Percentiles rank a stretch among this genome's conserved stretches.
Evolutionary conservation across 2,329 filamentous ascomycete genomes (phyloP).

Genomic region (Colletotrichum tropicale): DNA sequence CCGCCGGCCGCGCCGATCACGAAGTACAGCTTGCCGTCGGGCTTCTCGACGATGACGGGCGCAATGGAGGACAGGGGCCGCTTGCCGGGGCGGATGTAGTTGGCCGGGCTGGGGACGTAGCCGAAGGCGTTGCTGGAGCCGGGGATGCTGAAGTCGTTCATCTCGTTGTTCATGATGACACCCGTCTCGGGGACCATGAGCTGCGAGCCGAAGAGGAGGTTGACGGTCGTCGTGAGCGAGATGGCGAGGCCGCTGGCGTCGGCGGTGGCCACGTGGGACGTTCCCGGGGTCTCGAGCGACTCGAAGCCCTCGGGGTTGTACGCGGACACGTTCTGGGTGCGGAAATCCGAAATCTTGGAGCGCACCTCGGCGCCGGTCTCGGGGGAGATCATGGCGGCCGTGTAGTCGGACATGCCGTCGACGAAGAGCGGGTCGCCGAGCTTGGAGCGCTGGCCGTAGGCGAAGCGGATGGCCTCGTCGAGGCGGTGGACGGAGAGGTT

Average conservation of each 20-base stretch:
- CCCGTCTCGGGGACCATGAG: constrained; percentile 83
- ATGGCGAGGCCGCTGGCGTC: constrained; percentile 76
- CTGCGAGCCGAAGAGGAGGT: constrained; percentile 78
- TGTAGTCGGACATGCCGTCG: constrained; percentile 60
- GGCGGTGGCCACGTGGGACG: constrained; percentile 69
- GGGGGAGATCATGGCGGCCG: constrained; percentile 69
- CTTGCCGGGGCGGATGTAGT: constrained; percentile 79
- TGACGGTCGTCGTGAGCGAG: constrained; percentile 81
- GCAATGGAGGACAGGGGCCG: constrained; percentile 79
- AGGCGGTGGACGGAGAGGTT: constrained; percentile 76
- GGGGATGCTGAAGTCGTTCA: constrained; percentile 80
- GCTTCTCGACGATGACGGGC: constrained; percentile 75
- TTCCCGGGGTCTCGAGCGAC: constrained; percentile 66
- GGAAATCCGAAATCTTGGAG: constrained; percentile 46
- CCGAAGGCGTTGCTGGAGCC: constrained; percentile 75
- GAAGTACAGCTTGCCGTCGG: constrained; percentile 72
- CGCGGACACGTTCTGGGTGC: constrained; percentile 41
- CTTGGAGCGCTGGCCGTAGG: constrained; percentile 74
- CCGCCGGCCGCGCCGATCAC: constrained; percentile 82
- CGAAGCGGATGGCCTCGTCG: constrained; percentile 85
- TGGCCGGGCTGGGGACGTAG: constrained; percentile 74
- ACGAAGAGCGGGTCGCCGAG: constrained; percentile 81
- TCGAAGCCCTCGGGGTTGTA: constrained; percentile 53
- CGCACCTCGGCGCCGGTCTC: constrained; percentile 58
- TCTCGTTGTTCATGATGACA: constrained; percentile 71